These are phyloP conservation scores for Zygoascus flipseniorum DNA, from an alignment of 805 yeast species.

Conservation along the genomic window DNA sequence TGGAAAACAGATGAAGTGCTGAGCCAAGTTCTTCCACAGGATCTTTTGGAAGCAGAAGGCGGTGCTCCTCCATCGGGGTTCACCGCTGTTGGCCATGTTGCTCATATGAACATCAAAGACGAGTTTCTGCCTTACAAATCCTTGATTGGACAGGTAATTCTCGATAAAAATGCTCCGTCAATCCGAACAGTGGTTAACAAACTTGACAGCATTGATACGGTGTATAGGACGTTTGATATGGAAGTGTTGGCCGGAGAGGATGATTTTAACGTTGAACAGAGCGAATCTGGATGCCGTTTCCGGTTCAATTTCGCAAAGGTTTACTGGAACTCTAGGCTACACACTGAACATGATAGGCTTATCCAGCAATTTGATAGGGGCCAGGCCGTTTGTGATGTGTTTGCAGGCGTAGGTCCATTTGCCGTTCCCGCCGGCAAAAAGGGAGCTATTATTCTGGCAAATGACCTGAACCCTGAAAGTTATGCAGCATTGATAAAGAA, in stretches of 20 bases:
- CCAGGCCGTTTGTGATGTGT: constrained; percentile 83
- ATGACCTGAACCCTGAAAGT: constrained; percentile 87
- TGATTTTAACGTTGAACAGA: constrained; percentile 72
- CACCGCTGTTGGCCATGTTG: constrained; percentile 90
- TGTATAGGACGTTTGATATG: constrained; percentile 89
- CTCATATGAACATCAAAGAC: constrained; percentile 78
- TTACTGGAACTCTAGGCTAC: constrained; percentile 94
- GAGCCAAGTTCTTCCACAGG: constrained; percentile 65
- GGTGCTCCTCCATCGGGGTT: constrained; percentile 82
- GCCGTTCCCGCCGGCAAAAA: constrained; percentile 93
- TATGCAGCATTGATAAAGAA: constrained; percentile 62
- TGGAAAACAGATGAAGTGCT: constrained; percentile 91
- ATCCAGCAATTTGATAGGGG: constrained; percentile 51
- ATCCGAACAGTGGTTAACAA: constrained; percentile 89
- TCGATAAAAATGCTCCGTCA: constrained; percentile 70
- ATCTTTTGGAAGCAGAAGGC: constrained; percentile 34
- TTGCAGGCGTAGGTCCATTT: constrained; percentile 99
- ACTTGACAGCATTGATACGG: constrained; percentile 75
- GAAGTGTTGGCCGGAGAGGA: constrained; percentile 78
- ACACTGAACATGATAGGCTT: constrained; percentile 85
- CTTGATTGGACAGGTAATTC: constrained; percentile 79
- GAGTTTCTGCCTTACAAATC: constrained; percentile 76
- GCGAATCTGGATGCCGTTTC: constrained; percentile 79
- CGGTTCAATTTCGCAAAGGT: constrained; percentile 86
- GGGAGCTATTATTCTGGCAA: constrained; percentile 72